Conservation (phyloP, 2,329 filamentous ascomycete species). For the Ceratocystis destructans region DNA sequence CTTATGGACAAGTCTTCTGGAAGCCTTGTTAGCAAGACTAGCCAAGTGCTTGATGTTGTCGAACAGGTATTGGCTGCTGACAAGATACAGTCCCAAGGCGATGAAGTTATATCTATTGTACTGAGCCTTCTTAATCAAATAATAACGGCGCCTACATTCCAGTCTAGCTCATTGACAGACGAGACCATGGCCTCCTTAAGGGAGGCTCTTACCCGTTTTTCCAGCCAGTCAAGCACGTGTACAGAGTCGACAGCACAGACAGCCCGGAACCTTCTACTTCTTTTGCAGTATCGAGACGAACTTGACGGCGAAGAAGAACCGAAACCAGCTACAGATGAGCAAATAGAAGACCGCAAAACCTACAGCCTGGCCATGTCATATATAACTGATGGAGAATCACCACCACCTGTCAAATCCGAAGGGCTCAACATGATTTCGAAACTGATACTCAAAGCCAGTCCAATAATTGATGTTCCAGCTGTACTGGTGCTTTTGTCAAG, state of each 20-base stretch:
- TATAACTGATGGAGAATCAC: constrained; percentile 46
- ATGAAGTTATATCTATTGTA: constrained; percentile 39
- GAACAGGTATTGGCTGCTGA: constrained; percentile 43
- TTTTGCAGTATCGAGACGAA: constrained; percentile 43
- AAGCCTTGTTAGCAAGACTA: constrained; percentile 49
- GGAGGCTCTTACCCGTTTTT: constrained; percentile 34
- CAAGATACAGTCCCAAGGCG: constrained; percentile 29
- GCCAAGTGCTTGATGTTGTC: constrained; percentile 50
- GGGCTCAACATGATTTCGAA: constrained; percentile 46
- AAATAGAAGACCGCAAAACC: constrained; percentile 46
- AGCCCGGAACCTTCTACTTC: constrained; percentile 40
- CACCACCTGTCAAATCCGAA: constrained; percentile 52
- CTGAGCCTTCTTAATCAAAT: constrained; percentile 49
- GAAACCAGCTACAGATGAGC: constrained; percentile 32
- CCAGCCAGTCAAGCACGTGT: constrained; percentile 19
- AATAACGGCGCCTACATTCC: constrained; percentile 43
- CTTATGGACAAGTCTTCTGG: constrained; percentile 51
- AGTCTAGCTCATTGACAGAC: constrained; percentile 33
- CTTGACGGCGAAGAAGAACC: constrained; percentile 33
- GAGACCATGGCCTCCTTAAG: constrained; percentile 35
- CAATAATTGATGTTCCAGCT: constrained; percentile 52
- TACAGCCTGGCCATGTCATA: constrained; percentile 51
- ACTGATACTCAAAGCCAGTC: constrained; percentile 41
- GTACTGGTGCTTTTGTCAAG: constrained; percentile 49
- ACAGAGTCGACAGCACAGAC: constrained; percentile 26